These are phyloP conservation scores for Trichosporon asahii DNA, from an alignment of 1,284 basidiomycete genomes.

Conservation along the genomic window DNA sequence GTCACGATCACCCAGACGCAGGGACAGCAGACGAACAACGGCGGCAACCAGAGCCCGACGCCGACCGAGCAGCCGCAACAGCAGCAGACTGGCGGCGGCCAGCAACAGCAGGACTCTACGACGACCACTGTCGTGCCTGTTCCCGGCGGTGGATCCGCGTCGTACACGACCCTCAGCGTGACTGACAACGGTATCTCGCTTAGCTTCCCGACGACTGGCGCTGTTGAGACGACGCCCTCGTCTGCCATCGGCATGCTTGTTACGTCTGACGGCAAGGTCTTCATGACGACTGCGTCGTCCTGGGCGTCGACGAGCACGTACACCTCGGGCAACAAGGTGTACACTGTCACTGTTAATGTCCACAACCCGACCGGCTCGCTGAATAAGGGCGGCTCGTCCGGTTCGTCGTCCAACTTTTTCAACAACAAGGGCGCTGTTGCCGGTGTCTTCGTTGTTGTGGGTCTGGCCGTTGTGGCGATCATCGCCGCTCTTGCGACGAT, in stretches of 20 bases:
- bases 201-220: background rate
- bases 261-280: conserved; percentile 33
- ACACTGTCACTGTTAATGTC: conserved; percentile 46
- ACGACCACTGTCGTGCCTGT: conserved; percentile 9
- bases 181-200: background rate
- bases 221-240: conserved; percentile 11
- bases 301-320: conserved; percentile 43
- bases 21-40: conserved; percentile 1
- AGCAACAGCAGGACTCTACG: background rate
- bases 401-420: conserved; percentile 41
- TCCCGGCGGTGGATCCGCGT: background rate
- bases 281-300: conserved; percentile 40
- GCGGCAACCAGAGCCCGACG: background rate
- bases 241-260: conserved; percentile 38
- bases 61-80: background rate
- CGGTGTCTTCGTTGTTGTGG: conserved; percentile 53
- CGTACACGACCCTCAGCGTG: background rate
- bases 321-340: conserved; percentile 44
- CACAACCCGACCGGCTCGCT: conserved; percentile 49
- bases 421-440: conserved; percentile 53
- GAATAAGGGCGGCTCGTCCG: conserved; percentile 36
- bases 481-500: conserved; percentile 47
- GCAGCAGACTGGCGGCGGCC: background rate
- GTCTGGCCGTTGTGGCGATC: conserved; percentile 50
- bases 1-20: conserved; percentile 2